Evolutionary conservation across 2,329 filamentous ascomycete genomes (phyloP), one percentile per base, ranked within the genome.

Genomic region (Hirsutella minnesotensis): DNA sequence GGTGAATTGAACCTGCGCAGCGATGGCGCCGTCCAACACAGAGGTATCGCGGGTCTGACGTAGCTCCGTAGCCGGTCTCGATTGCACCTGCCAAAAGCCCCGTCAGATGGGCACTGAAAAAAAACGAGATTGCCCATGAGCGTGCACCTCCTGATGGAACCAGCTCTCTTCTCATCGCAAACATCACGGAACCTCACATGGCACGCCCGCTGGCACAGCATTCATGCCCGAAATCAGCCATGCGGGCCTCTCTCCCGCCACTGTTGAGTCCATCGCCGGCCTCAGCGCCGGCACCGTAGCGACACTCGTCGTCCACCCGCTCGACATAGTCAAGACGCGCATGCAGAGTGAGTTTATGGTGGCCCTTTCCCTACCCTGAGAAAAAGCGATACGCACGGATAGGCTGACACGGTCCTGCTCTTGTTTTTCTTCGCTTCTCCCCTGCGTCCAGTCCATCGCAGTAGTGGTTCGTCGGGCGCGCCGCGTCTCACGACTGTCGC

Each of bases 311-410:
- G 83, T 92, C 41, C 90, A 96, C 60, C 92, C 92, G 27, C 78
- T 98, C 46, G 92, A 98, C 66, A 81, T 98, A 49, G 81, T 96
- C 60, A 98, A 98, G 72, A 96, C 90, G 47, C 83, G 92, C 49
- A 79, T 98, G 59, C 92, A 98, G 68, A 81, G 86, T 88, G 67
- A 45, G 67, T n/a, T n/a, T n/a, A n/a, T n/a, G n/a, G n/a, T n/a
- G n/a, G n/a, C n/a, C n/a, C n/a, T n/a, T n/a, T n/a, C n/a, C n/a
- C n/a, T n/a, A n/a, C n/a, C n/a, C n/a, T n/a, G 58, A 10, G 39
- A 76, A 75, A 80, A 51, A 16, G 2, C 20, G n/a, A 29, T n/a
- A 5, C 20, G 37, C 21, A n/a, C 3, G n/a, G 5, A 15, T 3
- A 16, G 4, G 21, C 20, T 22, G 12, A 5, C 7, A n/a, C 7